Conservation (phyloP, 495 filamentous ascomycete genomes). For the Penicillium flavigenum region DNA sequence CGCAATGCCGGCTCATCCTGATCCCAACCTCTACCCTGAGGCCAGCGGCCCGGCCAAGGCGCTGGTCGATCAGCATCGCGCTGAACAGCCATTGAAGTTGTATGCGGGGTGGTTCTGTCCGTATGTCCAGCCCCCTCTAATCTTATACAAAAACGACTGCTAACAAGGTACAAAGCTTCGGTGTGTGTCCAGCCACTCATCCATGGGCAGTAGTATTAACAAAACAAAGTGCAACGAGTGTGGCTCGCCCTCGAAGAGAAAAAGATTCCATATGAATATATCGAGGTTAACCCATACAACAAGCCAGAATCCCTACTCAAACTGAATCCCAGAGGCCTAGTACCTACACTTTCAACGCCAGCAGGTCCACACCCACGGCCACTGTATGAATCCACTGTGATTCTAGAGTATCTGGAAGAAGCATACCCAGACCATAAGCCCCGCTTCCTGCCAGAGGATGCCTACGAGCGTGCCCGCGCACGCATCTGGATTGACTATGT, state of each 20-base stretch:
- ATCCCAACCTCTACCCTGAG: constrained; percentile 50
- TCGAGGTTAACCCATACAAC: constrained; percentile 71
- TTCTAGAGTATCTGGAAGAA: constrained; percentile 72
- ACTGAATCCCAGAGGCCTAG: constrained; percentile 67
- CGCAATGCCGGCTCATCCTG: constrained; percentile 33
- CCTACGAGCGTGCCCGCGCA: constrained; percentile 58
- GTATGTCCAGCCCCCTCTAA: constrained; percentile 31
- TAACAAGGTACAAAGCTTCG: constrained; percentile 28
- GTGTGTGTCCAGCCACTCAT: constrained; percentile 14
- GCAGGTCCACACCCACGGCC: constrained; percentile 37
- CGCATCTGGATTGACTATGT: constrained; percentile 71
- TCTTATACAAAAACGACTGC: background rate
- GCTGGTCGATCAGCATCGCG: constrained; percentile 49
- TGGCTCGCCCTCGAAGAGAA: constrained; percentile 72
- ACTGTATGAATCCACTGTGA: constrained; percentile 64
- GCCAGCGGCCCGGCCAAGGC: constrained; percentile 52
- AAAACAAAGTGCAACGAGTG: constrained; percentile 54
- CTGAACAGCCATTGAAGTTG: constrained; percentile 56
- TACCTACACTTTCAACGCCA: constrained; percentile 58
- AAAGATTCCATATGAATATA: constrained; percentile 67
- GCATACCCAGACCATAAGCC: constrained; percentile 50
- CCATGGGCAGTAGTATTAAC: constrained; percentile 7
- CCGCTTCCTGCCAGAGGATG: constrained; percentile 51
- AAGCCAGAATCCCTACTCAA: constrained; percentile 61
- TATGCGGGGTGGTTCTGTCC: constrained; percentile 64